Evolutionary conservation across 139 green algal species (phyloP).

Genomic region (Marvania coccoides): DNA sequence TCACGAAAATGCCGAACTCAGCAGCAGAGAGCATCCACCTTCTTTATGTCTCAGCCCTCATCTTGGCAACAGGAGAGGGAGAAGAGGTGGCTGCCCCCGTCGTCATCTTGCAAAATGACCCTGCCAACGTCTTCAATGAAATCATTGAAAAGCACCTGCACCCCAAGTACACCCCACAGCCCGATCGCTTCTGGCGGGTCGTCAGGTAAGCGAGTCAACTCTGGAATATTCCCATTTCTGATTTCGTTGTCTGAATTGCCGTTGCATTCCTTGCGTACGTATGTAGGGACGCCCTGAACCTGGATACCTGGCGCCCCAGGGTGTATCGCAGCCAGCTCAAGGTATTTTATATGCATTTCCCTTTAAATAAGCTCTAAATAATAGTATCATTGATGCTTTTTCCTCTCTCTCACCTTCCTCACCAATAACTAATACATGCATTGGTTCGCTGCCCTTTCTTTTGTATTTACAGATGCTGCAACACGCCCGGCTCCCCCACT

Average conservation of each 20-base stretch:
- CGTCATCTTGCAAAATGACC: neutral
- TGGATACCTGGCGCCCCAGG: slow-evolving; percentile 55
- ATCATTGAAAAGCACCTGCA: neutral
- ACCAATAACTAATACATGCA: too few species aligned
- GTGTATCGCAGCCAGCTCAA: slow-evolving; percentile 57
- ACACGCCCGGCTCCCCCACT: slow-evolving; percentile 40
- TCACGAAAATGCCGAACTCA: neutral
- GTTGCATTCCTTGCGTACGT: too few species aligned
- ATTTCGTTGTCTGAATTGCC: too few species aligned
- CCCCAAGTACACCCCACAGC: neutral
- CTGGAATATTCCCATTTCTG: too few species aligned
- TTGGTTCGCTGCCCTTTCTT: too few species aligned
- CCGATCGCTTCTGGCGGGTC: neutral
- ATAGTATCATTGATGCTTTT: too few species aligned
- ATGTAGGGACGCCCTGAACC: too few species aligned
- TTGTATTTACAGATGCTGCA: slow-evolving; percentile 15
- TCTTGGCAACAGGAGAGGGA: neutral
- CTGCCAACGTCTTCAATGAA: neutral
- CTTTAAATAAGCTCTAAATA: too few species aligned
- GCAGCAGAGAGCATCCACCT: neutral
- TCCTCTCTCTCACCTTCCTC: too few species aligned
- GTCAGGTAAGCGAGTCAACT: too few species aligned
- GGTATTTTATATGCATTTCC: slow-evolving; percentile 4
- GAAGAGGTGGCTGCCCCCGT: neutral
- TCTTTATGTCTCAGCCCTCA: neutral